These are phyloP conservation scores for Pythium aquatile DNA, from an alignment of 352 stramenopile species.

Conservation along the genomic window DNA sequence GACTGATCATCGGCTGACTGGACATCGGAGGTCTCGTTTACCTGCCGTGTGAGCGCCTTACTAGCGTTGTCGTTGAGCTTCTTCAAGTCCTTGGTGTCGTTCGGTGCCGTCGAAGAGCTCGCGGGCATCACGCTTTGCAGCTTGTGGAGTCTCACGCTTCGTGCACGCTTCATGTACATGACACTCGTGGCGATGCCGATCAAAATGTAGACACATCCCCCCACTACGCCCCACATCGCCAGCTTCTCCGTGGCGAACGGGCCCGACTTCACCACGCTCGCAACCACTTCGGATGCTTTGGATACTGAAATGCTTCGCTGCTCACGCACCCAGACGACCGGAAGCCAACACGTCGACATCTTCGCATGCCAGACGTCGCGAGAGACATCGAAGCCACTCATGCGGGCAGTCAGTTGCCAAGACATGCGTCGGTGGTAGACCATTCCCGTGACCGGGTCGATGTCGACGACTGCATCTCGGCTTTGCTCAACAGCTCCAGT, in stretches of 20 bases:
- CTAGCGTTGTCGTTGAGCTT: neutral
- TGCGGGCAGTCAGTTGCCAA: constrained; percentile 44
- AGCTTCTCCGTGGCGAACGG: constrained; percentile 42
- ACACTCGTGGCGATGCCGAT: constrained; percentile 17
- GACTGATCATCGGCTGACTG: neutral
- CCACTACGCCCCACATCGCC: constrained; percentile 32
- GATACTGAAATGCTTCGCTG: constrained; percentile 36
- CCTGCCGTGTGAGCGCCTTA: neutral
- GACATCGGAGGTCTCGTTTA: constrained; percentile 14
- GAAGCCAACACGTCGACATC: constrained; percentile 34
- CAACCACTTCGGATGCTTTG: constrained; percentile 15
- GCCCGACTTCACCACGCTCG: constrained; percentile 12
- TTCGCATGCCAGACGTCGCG: constrained; percentile 40
- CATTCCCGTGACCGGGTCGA: constrained; percentile 46
- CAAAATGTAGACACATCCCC: constrained; percentile 28
- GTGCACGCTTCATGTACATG: constrained; percentile 20
- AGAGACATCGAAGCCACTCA: constrained; percentile 10
- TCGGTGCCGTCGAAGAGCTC: neutral
- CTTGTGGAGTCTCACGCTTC: constrained; percentile 22
- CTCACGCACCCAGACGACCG: constrained; percentile 50
- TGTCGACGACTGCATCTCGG: constrained; percentile 36
- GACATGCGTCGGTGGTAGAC: constrained; percentile 49
- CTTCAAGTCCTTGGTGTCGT: neutral
- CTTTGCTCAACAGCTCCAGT: constrained; percentile 2
- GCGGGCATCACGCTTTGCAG: constrained; percentile 28